Conservation (phyloP, 2,329 filamentous ascomycete species). For the Penicillium sp. region DNA sequence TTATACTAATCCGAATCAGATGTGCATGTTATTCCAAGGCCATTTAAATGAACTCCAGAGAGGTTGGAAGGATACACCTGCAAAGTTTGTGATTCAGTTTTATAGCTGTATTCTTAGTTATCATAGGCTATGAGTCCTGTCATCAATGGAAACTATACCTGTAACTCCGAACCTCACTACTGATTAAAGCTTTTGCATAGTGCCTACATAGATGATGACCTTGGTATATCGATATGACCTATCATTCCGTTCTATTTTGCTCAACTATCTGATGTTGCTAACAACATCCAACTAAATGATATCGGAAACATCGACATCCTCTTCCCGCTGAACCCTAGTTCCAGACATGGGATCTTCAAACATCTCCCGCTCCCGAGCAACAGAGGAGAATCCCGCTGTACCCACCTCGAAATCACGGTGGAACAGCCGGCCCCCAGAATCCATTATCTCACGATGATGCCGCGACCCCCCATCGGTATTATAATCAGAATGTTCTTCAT, state of each 20-base stretch:
- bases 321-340: conserved; percentile 15
- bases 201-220: no score
- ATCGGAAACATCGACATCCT: conserved; percentile 21
- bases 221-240: no score
- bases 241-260: no score
- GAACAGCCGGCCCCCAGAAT: conserved; percentile 7
- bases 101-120: no score
- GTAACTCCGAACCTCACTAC: no score
- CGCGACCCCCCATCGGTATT: conserved; percentile 14
- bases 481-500: conserved; percentile 24
- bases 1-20: background rate
- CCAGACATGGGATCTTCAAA: conserved; percentile 29
- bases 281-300: conserved; percentile 7
- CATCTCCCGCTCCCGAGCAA: conserved; percentile 11
- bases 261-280: no score
- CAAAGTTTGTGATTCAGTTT: no score
- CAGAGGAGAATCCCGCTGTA: conserved; percentile 4
- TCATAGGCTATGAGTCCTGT: no score
- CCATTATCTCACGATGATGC: conserved; percentile 14
- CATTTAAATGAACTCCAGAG: no score
- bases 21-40: background rate
- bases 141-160: no score
- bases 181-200: no score
- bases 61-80: no score
- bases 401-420: conserved; percentile 18